Evolutionary conservation across 352 stramenopile species (phyloP), one percentile per base, ranked within the genome.

Genomic region (Pythium brachiatum): DNA sequence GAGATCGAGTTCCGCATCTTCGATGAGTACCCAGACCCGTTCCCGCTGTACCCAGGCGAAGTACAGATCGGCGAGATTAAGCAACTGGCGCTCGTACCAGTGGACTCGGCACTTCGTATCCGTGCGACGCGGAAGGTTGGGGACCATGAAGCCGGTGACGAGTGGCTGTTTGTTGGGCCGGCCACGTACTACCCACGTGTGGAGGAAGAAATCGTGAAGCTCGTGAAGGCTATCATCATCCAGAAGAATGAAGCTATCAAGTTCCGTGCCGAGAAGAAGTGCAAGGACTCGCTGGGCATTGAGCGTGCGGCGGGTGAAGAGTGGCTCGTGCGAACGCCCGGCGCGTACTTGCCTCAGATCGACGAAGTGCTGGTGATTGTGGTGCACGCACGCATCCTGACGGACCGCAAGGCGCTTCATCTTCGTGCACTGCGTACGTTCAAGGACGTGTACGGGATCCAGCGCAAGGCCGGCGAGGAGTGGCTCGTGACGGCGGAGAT

Each of bases 161-260:
- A 90, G 57, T 93, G 81, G 83, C 78, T 90, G 13, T 93, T 90
- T 43, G 58, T 89, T 1, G 83, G 83, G 0, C 81, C 83, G 0
- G 80, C 78, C 0, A 91, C 81, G 26, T 93, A 93, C 67, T 83
- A 86, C 66, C 83, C 83, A 1, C 80, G 83, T 31, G 73, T 90
- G 13, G 81, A 93, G 47, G 78, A 91, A 61, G 75, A 88, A n/a
- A 72, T 93, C 5, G 66, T 91, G 3, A 57, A 52, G 3, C 60
- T 75, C 1, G 75, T 93, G 7, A 61, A 70, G 1, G 80, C 83
- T 3, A 87, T 82, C 43, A 75, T 93, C 52, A 80, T 93, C 60
- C 74, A 90, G 60, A 91, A 86, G 60, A 90, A 93, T 76, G 70
- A 90, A 38, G 83, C 83, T 38, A 72, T 93, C 70, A 90, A 90